Percentiles rank a stretch among this genome's conserved stretches.
Conservation (phyloP, 805 yeast genomes). For the Barnettozyma vustinii region DNA sequence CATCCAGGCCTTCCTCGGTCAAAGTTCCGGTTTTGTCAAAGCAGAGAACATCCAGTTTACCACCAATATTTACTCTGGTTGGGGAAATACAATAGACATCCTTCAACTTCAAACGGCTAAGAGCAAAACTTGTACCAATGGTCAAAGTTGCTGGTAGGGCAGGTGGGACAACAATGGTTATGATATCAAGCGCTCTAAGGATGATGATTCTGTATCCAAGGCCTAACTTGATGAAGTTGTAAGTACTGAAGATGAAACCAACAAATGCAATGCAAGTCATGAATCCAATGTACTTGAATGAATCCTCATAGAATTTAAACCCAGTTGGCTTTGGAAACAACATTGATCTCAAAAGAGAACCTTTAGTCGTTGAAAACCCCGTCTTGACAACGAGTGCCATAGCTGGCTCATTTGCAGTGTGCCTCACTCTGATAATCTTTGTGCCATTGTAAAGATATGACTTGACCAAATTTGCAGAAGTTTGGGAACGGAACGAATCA, state of each 20-base stretch:
- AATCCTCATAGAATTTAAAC: conserved; percentile 89
- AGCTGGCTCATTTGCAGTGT: conserved; percentile 52
- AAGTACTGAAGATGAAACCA: conserved; percentile 81
- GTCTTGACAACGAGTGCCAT: conserved; percentile 84
- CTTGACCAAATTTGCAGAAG: conserved; percentile 61
- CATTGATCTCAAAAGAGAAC: conserved; percentile 91
- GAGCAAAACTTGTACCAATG: conserved; percentile 92
- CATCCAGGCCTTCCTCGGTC: conserved; percentile 94
- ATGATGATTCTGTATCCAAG: conserved; percentile 65
- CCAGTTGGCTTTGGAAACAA: conserved; percentile 92
- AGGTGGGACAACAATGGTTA: conserved; percentile 97
- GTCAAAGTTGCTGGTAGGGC: conserved; percentile 97
- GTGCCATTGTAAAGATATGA: conserved; percentile 88
- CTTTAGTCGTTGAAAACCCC: conserved; percentile 94
- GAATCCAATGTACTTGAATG: conserved; percentile 92
- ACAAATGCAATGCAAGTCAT: conserved; percentile 81
- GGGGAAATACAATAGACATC: conserved; percentile 89
- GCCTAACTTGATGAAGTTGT: conserved; percentile 75
- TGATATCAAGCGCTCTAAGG: conserved; percentile 85
- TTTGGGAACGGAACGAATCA: conserved; percentile 50
- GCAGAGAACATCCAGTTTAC: conserved; percentile 83
- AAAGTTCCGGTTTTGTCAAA: conserved; percentile 97
- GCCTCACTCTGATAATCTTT: conserved; percentile 74
- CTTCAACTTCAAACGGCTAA: conserved; percentile 62
- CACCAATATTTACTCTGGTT: conserved; percentile 92